phyloP scores from a whole-genome alignment of 495 filamentous ascomycete genomes.

The Pyrenula massariospora region DNA sequence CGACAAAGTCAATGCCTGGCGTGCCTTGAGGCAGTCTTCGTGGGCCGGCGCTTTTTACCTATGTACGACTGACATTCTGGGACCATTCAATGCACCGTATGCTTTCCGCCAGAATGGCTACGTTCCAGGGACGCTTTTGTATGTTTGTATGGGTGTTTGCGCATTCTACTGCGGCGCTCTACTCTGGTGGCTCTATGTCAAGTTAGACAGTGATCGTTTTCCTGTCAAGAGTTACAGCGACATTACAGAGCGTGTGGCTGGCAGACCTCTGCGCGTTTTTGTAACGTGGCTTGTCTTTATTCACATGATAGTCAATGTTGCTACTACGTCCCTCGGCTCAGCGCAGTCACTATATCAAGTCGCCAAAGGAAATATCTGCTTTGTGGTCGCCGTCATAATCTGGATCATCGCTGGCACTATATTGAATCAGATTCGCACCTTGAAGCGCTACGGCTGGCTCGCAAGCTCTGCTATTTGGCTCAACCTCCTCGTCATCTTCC shows the following conservation, averaged over 20 bases:
- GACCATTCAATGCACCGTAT: neutral
- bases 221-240: constrained; percentile 41
- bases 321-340: constrained; percentile 25
- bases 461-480: constrained; percentile 46
- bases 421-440: constrained; percentile 32
- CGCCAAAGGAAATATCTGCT: constrained; percentile 29
- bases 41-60: neutral
- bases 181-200: constrained; percentile 39
- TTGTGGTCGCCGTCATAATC: constrained; percentile 23
- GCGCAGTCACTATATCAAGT: constrained; percentile 40
- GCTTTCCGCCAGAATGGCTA: neutral
- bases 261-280: constrained; percentile 27
- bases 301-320: constrained; percentile 35
- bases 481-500: constrained; percentile 32
- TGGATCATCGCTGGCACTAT: constrained; percentile 27
- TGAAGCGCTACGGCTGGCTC: constrained; percentile 45
- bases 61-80: neutral
- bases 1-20: neutral
- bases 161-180: constrained; percentile 6
- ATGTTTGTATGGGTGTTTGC: neutral
- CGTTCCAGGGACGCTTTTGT: neutral
- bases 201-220: constrained; percentile 35
- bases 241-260: constrained; percentile 38
- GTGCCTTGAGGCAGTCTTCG: neutral
- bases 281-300: constrained; percentile 37